Evolutionary conservation across 2,329 filamentous ascomycete species (phyloP).

Genomic region (Colletotrichum ledebouriae): DNA sequence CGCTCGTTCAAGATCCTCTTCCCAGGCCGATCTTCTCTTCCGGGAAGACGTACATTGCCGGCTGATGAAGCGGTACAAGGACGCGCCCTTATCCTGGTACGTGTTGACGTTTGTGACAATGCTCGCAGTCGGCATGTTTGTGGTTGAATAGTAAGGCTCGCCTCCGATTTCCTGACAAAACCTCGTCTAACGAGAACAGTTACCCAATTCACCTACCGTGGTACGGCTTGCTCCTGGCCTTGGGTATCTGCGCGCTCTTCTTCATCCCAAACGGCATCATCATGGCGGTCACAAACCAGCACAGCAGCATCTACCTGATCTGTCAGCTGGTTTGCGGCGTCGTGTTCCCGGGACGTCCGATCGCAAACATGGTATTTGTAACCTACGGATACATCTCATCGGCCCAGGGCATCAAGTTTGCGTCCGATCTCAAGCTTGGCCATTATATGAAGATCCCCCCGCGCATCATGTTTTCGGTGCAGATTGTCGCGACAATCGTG

Average conservation of each 20-base stretch:
- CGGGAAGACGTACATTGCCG: slow-evolving; percentile 87
- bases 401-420: slow-evolving; percentile 90
- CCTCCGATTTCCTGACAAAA: slow-evolving; percentile 7
- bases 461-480: slow-evolving; percentile 82
- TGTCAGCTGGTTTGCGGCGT: slow-evolving; percentile 88
- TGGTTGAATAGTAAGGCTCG: slow-evolving; percentile 81
- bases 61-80: slow-evolving; percentile 85
- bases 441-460: slow-evolving; percentile 92
- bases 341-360: slow-evolving; percentile 85
- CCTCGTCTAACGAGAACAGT: slow-evolving; percentile 54
- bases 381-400: slow-evolving; percentile 93
- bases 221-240: slow-evolving; percentile 85
- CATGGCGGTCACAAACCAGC: slow-evolving; percentile 93
- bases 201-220: slow-evolving; percentile 87
- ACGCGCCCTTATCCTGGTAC: slow-evolving; percentile 88
- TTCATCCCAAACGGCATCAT: slow-evolving; percentile 94
- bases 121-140: slow-evolving; percentile 83
- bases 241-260: slow-evolving; percentile 82
- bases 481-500: slow-evolving; percentile 80
- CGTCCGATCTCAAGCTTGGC: slow-evolving; percentile 87
- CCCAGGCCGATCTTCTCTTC: slow-evolving; percentile 70
- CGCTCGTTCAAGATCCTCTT: slow-evolving; percentile 53
- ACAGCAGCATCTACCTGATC: slow-evolving; percentile 87
- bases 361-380: slow-evolving; percentile 94
- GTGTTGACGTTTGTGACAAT: slow-evolving; percentile 80